Evolutionary conservation across 2,329 filamentous ascomycete species (phyloP), one percentile per base, ranked within the genome.

Genomic region (Microcyclospora pomicola): DNA sequence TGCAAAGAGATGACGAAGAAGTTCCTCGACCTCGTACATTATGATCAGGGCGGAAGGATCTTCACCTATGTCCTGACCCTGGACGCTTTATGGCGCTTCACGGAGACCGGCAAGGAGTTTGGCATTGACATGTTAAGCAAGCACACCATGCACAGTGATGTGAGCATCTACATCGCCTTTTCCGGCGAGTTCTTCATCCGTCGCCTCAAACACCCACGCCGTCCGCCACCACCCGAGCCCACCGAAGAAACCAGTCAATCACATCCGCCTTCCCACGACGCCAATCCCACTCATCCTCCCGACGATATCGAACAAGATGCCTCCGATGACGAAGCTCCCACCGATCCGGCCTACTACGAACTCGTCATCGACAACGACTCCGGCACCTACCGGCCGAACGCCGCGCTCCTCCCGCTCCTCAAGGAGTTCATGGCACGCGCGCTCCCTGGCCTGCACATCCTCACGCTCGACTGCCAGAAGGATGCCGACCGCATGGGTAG

Each of bases 141-240:
- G 59, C 88, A 96, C 60, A 93, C 85, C 31, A 94, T 96, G 85
- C 88, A 96, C 63, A 88, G 83, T 47, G 80, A 95, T 58, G 87
- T 94, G 1, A 82, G 78, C 28, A 81, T 83, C 2, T 94, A 94
- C 58, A 84, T 95, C 46, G 88, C 87, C 15, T 95, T 79, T 56
- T 85, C 82, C 0, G 88, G 88, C 31, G 88, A 96, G 55, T 96
- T 96, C 60, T 91, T 95, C 58, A 72, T 96, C 44, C 75, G 85
- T 11, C 73, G 81, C 2, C 67, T 83, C 16, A 71, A 67, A 44
- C 67, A 73, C 48, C 60, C 59, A 5, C 54, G 60, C 37, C 60
- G 56, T 15, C 50, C 52, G 35, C 43, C 47, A 42, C 45, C 49
- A 36, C 59, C 69, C 37, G 65, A 67, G 11, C 66, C 69, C 0